Conservation (phyloP, 2,329 filamentous ascomycete genomes). For the Pyricularia sp. region DNA sequence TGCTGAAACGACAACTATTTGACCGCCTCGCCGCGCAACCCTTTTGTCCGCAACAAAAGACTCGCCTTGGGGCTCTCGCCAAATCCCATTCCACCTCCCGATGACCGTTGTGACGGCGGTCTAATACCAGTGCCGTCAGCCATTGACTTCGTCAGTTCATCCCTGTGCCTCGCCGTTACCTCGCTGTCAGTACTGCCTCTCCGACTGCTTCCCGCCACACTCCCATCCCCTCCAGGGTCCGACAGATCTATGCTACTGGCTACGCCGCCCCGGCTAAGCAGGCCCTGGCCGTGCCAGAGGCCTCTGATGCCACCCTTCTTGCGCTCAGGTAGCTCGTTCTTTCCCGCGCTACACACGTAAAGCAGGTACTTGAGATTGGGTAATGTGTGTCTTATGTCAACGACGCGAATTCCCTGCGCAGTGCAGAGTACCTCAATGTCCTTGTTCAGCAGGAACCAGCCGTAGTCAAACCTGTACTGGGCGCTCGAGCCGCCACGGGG, state of each 20-base stretch:
- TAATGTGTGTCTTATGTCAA: slow-evolving; percentile 84
- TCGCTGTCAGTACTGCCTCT: slow-evolving; percentile 33
- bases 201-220: slow-evolving; percentile 17
- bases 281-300: slow-evolving; percentile 33
- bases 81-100: not conserved
- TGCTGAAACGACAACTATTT: not conserved
- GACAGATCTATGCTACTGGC: slow-evolving; percentile 18
- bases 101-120: not conserved
- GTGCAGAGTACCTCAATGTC: slow-evolving; percentile 63
- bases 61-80: not conserved
- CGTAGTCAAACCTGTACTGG: slow-evolving; percentile 90
- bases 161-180: slow-evolving; percentile 22
- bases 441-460: slow-evolving; percentile 92
- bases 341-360: slow-evolving; percentile 77
- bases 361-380: slow-evolving; percentile 89
- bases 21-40: not conserved
- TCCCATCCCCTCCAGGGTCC: not conserved
- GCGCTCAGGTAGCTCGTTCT: slow-evolving; percentile 45
- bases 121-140: slow-evolving; percentile 6
- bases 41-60: not conserved
- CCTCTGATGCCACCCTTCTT: slow-evolving; percentile 49
- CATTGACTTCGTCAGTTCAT: slow-evolving; percentile 26
- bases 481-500: slow-evolving; percentile 48
- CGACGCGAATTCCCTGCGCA: slow-evolving; percentile 58
- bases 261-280: slow-evolving; percentile 20